phyloP scores from a whole-genome alignment of 495 filamentous ascomycete genomes.

The Articulospora tetracladia region DNA sequence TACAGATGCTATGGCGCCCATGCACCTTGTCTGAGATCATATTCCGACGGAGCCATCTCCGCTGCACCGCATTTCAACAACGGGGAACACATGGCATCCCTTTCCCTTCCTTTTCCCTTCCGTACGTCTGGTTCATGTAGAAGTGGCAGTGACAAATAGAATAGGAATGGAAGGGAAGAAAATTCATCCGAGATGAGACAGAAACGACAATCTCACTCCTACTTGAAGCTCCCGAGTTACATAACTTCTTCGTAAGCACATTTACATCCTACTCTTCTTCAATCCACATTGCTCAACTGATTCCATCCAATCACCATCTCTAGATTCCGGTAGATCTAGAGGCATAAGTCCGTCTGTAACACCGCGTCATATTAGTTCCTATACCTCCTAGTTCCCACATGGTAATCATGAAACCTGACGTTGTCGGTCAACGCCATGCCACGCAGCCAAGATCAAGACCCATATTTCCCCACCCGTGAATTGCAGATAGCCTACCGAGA shows the following conservation, averaged over 20 bases:
- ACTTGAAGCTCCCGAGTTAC: too few species aligned
- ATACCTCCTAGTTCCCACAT: not conserved
- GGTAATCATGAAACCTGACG: not conserved
- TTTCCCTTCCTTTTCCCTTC: not conserved
- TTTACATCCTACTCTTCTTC: too few species aligned
- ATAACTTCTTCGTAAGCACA: too few species aligned
- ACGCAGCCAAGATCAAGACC: not conserved
- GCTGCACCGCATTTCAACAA: not conserved
- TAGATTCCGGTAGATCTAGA: not conserved
- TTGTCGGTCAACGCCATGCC: not conserved
- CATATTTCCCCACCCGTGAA: not conserved
- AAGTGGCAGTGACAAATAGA: not conserved
- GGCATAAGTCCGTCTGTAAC: not conserved
- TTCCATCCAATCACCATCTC: too few species aligned
- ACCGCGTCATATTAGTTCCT: not conserved
- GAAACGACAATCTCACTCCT: too few species aligned
- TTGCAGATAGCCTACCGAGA: not conserved
- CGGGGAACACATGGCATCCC: not conserved
- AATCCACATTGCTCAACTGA: too few species aligned
- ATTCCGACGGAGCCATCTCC: not conserved
- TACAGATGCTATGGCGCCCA: not conserved
- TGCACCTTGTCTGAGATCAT: not conserved
- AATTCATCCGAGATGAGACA: too few species aligned
- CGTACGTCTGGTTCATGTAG: not conserved
- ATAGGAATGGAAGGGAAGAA: not conserved